A percentile compares a stretch with the other conserved stretches of the same genome.
These are phyloP conservation scores for Gynostemma pentaphyllum DNA, from an alignment of 306 rosid species.

Conservation along the genomic window DNA sequence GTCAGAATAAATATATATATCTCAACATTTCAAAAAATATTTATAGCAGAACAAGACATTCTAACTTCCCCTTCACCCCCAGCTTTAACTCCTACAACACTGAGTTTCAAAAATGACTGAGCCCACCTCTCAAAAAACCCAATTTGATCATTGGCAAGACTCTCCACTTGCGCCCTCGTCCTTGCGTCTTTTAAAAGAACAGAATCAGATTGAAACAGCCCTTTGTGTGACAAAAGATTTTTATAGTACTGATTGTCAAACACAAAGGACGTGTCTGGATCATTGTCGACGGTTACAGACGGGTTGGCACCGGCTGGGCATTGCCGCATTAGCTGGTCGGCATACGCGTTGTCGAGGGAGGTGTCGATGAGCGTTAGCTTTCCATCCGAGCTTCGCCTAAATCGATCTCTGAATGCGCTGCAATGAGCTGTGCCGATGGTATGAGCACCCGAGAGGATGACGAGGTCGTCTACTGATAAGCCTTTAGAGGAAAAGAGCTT, in stretches of 20 bases:
- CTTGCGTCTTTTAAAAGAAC: conserved; percentile 28
- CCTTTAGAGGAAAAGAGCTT: conserved; percentile 62
- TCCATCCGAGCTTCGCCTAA: conserved; percentile 44
- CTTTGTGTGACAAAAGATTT: conserved; percentile 45
- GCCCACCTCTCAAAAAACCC: conserved; percentile 55
- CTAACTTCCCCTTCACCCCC: conserved; percentile 64
- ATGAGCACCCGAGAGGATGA: conserved; percentile 81
- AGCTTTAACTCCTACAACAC: conserved; percentile 45
- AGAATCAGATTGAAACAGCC: conserved; percentile 74
- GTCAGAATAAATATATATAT: no score
- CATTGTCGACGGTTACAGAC: conserved; percentile 39
- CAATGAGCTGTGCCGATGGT: conserved; percentile 78
- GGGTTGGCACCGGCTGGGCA: conserved; percentile 37
- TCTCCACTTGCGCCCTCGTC: conserved; percentile 37
- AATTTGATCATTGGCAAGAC: conserved; percentile 48
- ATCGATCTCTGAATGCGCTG: conserved; percentile 54
- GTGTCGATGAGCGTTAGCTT: conserved; percentile 36
- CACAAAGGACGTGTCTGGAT: conserved; percentile 50
- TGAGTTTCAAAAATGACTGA: conserved; percentile 56
- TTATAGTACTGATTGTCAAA: conserved; percentile 68
- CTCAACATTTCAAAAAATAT: conserved; percentile 22
- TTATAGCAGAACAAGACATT: conserved; percentile 35
- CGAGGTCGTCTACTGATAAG: conserved; percentile 68
- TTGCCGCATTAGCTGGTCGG: conserved; percentile 36
- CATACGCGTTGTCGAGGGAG: conserved; percentile 50